Percentiles rank a stretch among this genome's conserved stretches.
Conservation (phyloP, 352 stramenopile genomes). For the Phytophthora colocasiae region DNA sequence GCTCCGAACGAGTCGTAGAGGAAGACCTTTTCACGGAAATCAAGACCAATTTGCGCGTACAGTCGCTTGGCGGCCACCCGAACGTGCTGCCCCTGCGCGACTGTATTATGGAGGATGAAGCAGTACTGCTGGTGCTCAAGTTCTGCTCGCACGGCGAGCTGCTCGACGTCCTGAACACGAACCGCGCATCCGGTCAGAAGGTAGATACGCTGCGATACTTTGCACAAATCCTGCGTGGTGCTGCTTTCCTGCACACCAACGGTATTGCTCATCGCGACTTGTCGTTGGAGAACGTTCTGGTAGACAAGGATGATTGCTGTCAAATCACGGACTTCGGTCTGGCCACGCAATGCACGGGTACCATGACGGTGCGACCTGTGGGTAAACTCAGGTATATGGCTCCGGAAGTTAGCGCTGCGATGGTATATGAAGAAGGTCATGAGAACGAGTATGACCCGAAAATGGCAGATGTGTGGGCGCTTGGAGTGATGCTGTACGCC, state of each 20-base stretch:
- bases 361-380: conserved; percentile 49
- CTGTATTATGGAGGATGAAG: conserved; percentile 67
- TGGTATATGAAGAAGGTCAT: conserved; percentile 28
- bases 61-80: conserved; percentile 64
- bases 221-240: conserved; percentile 62
- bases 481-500: conserved; percentile 83
- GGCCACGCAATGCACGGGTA: conserved; percentile 39
- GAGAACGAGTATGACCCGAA: conserved; percentile 62
- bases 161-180: conserved; percentile 72
- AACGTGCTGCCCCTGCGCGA: conserved; percentile 75
- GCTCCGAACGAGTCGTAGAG: conserved; percentile 55
- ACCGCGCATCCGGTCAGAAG: conserved; percentile 38
- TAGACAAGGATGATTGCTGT: conserved; percentile 70
- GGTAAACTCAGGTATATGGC: conserved; percentile 87
- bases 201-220: conserved; percentile 64
- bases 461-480: conserved; percentile 77
- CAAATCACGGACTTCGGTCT: conserved; percentile 88
- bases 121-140: conserved; percentile 73
- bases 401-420: conserved; percentile 60
- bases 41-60: conserved; percentile 70
- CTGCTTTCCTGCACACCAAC: conserved; percentile 77
- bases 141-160: conserved; percentile 77
- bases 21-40: conserved; percentile 80
- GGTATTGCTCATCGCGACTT: conserved; percentile 85
- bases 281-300: conserved; percentile 85